phyloP scores from a whole-genome alignment of 441 rosid genomes.

The Croton laevigatus region DNA sequence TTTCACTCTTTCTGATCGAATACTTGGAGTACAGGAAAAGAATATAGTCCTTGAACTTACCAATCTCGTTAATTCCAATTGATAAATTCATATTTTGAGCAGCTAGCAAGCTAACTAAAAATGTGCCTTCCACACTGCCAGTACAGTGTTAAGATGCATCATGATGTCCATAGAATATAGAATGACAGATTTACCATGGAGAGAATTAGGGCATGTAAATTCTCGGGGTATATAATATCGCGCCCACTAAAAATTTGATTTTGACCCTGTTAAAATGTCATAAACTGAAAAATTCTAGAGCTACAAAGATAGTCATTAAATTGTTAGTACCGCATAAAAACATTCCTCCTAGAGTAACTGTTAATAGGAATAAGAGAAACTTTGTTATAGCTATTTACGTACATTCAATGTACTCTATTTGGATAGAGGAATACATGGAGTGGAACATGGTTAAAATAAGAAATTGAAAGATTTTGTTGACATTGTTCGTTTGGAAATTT shows the following conservation, averaged over 20 bases:
- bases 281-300: conserved; percentile 1
- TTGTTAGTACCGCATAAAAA: neutral
- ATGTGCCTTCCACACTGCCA: neutral
- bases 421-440: conserved; percentile 5
- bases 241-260: no score
- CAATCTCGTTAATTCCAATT: neutral
- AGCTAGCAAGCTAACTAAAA: neutral
- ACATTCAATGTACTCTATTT: conserved; percentile 1
- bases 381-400: neutral
- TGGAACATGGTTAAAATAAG: neutral
- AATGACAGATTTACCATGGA: no score
- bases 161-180: no score
- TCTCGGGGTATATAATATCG: no score
- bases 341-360: neutral
- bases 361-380: conserved; percentile 6
- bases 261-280: no score
- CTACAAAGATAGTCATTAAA: conserved; percentile 4
- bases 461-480: no score
- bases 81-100: neutral
- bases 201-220: no score
- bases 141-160: neutral
- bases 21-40: neutral
- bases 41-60: neutral
- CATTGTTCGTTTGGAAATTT: no score
- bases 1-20: neutral